Conservation (phyloP, 2,329 filamentous ascomycete species). For the Neofusicoccum parvum region DNA sequence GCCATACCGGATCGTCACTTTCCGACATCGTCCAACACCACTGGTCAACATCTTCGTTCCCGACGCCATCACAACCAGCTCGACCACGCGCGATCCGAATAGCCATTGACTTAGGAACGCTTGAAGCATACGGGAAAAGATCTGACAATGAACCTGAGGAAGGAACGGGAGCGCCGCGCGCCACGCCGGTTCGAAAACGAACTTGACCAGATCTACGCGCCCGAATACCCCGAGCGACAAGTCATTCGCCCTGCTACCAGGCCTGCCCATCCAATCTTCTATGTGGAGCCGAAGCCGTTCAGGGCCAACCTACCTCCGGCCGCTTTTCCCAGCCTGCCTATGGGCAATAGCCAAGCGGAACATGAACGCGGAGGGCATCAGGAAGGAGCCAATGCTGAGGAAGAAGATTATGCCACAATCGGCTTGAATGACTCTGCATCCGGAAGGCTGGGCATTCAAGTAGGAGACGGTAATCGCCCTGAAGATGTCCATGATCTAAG, state of each 20-base stretch:
- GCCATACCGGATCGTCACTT: too few relatives aligned
- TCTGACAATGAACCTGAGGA: background rate
- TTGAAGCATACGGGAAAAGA: too few relatives aligned
- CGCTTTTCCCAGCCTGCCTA: conserved; percentile 13
- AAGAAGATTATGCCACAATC: background rate
- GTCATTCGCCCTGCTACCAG: background rate
- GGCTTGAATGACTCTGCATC: background rate
- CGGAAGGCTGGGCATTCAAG: too few relatives aligned
- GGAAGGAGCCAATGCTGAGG: background rate
- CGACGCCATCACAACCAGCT: too few relatives aligned
- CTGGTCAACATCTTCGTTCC: background rate
- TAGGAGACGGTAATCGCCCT: too few relatives aligned
- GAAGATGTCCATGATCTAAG: too few relatives aligned
- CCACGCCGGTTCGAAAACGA: background rate
- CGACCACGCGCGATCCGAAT: too few relatives aligned
- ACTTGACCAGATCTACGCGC: background rate
- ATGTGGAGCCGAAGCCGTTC: background rate
- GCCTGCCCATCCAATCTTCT: background rate
- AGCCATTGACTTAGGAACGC: too few relatives aligned
- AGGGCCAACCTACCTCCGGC: conserved; percentile 5
- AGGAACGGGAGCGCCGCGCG: background rate
- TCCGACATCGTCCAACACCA: too few relatives aligned
- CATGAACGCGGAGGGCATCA: background rate
- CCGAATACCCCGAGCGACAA: background rate
- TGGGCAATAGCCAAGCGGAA: too few relatives aligned